Evolutionary conservation across 164 flowering plant genomes (phyloP), one percentile per base, ranked within the genome.

Genomic region (Chloranthus sessilifolius): DNA sequence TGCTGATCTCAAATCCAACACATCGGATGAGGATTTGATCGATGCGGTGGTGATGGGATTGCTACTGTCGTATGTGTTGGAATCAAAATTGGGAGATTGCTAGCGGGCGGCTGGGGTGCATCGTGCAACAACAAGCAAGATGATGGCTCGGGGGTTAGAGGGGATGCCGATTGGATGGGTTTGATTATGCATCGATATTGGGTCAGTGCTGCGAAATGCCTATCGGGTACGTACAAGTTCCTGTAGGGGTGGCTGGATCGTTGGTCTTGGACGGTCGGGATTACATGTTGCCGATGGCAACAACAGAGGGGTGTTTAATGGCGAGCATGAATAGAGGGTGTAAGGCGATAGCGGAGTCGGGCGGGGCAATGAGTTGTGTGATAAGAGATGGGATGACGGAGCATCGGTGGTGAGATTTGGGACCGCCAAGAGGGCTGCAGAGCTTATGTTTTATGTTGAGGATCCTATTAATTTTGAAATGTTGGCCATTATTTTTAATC

Each of bases 151-250:
- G 59, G 71, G 85, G 10, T 52, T 88, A 2, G 37, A 36, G 6
- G 96, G 88, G 0, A 35, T 88, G 48, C 88, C 88, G 2, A n/a
- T 43, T 77, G 37, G 88, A 81, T 0, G 94, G 88, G 17, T 85
- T 88, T 22, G 88, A 88, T 54, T 88, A 88, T 60, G 81, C 72
- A 26, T 78, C 91, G 10, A 83, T 88, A 26, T 53, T 88, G 41
- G 91, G 91, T 53, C 95, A 85, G 67, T 88, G 96, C 60, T 88
- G 96, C 46, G 94, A 88, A 65, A 82, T 84, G 90, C 94, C 94
- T 6, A 75, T 88, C 11, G 96, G 96, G 1, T 82, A 72, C 49
- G 82, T 88, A 8, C 96, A 88, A 75, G 82, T 88, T 43, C 96
- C 96, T 12, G n/a, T n/a, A n/a, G n/a, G n/a, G n/a, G n/a, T n/a